Evolutionary conservation across 2,329 filamentous ascomycete species (phyloP).

Genomic region (Emmonsiellopsis sp.): DNA sequence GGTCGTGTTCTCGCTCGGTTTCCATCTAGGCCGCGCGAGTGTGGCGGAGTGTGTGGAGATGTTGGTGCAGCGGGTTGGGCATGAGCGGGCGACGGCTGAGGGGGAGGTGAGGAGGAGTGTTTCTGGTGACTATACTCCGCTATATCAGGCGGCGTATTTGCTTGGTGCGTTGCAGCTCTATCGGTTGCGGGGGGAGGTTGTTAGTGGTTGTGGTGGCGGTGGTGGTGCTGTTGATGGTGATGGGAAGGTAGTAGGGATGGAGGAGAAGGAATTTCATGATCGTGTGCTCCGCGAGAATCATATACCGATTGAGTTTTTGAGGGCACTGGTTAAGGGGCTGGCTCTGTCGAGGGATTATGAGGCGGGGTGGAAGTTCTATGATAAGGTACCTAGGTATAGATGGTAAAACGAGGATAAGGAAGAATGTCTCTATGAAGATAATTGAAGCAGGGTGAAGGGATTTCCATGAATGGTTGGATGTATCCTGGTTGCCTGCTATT

Average conservation of each 20-base stretch:
- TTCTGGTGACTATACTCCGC: constrained; percentile 39
- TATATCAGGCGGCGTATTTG: constrained; percentile 47
- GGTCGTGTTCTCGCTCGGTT: constrained; percentile 49
- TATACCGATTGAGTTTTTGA: too few relatives aligned
- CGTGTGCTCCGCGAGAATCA: constrained; percentile 26
- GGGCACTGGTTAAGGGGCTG: too few relatives aligned
- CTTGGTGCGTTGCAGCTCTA: constrained; percentile 50
- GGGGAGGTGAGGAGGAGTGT: constrained; percentile 51
- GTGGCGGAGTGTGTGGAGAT: constrained; percentile 48
- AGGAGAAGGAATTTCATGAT: constrained; percentile 48
- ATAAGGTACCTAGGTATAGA: background rate
- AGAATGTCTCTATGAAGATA: too few relatives aligned
- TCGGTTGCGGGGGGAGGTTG: constrained; percentile 40
- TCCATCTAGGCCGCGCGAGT: constrained; percentile 47
- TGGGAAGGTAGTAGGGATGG: constrained; percentile 24
- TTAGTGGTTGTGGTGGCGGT: constrained; percentile 15
- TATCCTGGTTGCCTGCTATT: too few relatives aligned
- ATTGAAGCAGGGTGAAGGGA: too few relatives aligned
- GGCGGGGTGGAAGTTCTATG: constrained; percentile 43
- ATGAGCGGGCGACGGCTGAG: constrained; percentile 51
- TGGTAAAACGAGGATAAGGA: too few relatives aligned
- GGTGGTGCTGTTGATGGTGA: constrained; percentile 5
- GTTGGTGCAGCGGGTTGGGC: constrained; percentile 47
- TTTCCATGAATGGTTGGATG: too few relatives aligned
- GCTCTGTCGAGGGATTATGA: too few relatives aligned